Conservation (phyloP, 2,329 filamentous ascomycete genomes). For the Coleophoma eucalyptorum region DNA sequence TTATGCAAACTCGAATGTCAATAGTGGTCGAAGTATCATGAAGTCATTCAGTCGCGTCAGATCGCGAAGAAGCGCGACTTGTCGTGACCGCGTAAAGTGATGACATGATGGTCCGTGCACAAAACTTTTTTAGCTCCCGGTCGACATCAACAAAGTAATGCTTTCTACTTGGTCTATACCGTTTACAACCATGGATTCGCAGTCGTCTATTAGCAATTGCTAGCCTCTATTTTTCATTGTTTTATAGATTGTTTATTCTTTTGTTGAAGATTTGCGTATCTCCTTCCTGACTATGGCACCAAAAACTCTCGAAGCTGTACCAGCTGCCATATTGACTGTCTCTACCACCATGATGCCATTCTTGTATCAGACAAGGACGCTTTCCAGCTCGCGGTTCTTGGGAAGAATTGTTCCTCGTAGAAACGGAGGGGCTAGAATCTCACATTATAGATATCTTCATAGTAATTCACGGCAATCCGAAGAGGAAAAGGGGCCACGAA, state of each 20-base stretch:
- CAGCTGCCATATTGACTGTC: constrained; percentile 5
- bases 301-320: constrained; percentile 5
- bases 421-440: no score
- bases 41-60: neutral
- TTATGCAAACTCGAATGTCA: no score
- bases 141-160: neutral
- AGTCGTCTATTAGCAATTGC: neutral
- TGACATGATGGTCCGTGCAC: neutral
- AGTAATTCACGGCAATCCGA: no score
- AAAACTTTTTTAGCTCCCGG: neutral
- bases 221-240: neutral
- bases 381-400: constrained; percentile 24
- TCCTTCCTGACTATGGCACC: neutral
- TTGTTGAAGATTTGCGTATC: no score
- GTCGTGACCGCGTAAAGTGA: neutral
- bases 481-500: no score
- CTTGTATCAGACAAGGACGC: constrained; percentile 68
- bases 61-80: neutral
- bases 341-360: constrained; percentile 53
- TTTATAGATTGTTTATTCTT: no score
- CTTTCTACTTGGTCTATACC: neutral
- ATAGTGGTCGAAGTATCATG: neutral
- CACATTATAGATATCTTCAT: no score
- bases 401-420: constrained; percentile 25
- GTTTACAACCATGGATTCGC: neutral